phyloP scores from a whole-genome alignment of 192 early-diverging fungal genomes.

The Rhizophagus prolifer region DNA sequence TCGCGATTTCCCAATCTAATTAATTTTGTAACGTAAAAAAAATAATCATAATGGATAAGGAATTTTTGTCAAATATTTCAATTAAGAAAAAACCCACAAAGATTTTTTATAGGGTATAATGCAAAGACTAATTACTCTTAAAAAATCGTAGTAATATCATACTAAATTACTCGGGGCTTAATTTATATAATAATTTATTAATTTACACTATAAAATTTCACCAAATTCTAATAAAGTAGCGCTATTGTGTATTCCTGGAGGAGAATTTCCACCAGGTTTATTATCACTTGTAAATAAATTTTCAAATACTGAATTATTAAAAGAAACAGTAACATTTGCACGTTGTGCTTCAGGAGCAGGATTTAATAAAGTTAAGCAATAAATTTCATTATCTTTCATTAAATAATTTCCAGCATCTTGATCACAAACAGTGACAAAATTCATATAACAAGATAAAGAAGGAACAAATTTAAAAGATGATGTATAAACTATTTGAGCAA shows the following conservation, averaged over 20 bases:
- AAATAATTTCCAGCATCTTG: background rate
- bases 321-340: constrained; percentile 1
- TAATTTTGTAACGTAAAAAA: no score
- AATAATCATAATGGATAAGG: no score
- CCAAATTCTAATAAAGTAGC: background rate
- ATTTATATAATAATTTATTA: no score
- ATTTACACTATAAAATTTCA: no score
- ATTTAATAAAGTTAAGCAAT: background rate
- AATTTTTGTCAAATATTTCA: no score
- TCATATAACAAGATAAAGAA: constrained; percentile 12
- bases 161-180: no score
- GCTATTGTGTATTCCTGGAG: background rate
- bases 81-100: no score
- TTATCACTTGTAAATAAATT: constrained; percentile 1
- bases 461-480: background rate
- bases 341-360: background rate
- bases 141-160: no score
- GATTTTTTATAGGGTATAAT: no score
- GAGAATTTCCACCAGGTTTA: constrained; percentile 12
- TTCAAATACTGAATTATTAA: constrained; percentile 13
- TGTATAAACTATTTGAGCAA: background rate
- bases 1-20: no score
- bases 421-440: background rate
- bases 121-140: no score
- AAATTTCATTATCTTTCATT: constrained; percentile 5